A percentile compares a stretch with the other conserved stretches of the same genome.
These are phyloP conservation scores for Dianthus caryophyllus DNA, from an alignment of 148 eudicot genomes.

Conservation along the genomic window DNA sequence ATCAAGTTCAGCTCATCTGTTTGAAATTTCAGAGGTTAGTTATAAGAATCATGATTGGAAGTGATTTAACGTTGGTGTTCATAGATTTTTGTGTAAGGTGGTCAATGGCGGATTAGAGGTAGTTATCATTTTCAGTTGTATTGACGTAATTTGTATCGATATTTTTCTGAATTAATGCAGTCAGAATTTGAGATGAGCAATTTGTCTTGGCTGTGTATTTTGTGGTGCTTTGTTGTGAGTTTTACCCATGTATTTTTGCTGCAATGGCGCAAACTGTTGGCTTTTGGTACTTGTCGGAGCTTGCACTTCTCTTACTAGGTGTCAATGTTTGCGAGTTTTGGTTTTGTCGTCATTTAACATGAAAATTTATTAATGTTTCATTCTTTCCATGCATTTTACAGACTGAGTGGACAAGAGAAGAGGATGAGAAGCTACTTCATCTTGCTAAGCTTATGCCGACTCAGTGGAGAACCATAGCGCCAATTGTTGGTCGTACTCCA, in stretches of 20 bases:
- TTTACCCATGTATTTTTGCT: background rate
- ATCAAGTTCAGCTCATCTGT: background rate
- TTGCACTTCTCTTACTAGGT: background rate
- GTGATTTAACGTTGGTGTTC: background rate
- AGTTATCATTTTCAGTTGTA: too few species aligned
- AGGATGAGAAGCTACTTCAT: slow-evolving; percentile 94
- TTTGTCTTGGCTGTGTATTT: too few species aligned
- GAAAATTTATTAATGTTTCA: slow-evolving; percentile 13
- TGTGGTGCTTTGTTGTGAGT: background rate
- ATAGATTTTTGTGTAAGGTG: too few species aligned
- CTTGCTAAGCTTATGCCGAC: slow-evolving; percentile 99
- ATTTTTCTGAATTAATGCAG: too few species aligned
- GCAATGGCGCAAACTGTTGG: too few species aligned
- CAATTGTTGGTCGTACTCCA: slow-evolving; percentile 98
- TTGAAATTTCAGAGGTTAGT: background rate
- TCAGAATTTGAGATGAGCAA: too few species aligned
- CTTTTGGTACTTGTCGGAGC: background rate
- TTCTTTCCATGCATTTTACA: slow-evolving; percentile 26
- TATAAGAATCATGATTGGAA: slow-evolving; percentile 9
- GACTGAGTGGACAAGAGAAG: slow-evolving; percentile 99
- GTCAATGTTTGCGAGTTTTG: background rate
- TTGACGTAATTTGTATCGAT: too few species aligned
- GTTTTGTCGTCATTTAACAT: background rate
- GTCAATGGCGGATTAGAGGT: too few species aligned
- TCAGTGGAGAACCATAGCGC: slow-evolving; percentile 98